Evolutionary conservation across 345 rosid species (phyloP), one percentile per base, ranked within the genome.

Genomic region (Moricandia moricandioides): DNA sequence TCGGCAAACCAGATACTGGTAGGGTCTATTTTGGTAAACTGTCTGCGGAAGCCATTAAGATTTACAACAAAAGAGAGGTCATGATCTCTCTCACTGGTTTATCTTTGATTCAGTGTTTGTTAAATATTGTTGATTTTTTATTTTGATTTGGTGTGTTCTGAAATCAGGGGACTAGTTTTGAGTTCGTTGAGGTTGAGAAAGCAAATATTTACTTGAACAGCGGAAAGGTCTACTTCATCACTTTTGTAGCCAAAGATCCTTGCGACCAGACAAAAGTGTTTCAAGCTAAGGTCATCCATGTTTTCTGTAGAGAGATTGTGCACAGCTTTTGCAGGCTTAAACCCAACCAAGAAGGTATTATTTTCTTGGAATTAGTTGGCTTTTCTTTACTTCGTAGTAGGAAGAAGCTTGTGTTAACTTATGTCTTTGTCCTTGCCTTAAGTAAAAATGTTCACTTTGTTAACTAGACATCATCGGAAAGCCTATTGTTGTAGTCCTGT

Each of bases 291-390:
- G 31, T 55, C 29, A 21, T 21, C 7, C 30, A 55, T 24, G 60
- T 55, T 4, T 55, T 3, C 30, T 55, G 60, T 55, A 55, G 60
- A 24, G 31, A 24, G 60, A 55, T 55, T 4, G 31, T 21, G 4
- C 60, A 55, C 60, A 24, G 60, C 31, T 55, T 55, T 31, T 55
- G 60, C 31, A 55, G 60, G 60, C 60, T 55, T 11, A 55, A 55
- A 55, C 60, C 60, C 13, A 27, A 27, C 24, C 60, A 24, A 55
- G 6, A 24, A 55, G 60, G 60, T 55, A 55, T 45, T 45, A 1
- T 45, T n/a, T 45, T 45, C 17, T 33, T 33, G n/a, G n/a, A n/a
- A n/a, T n/a, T n/a, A n/a, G n/a, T n/a, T n/a, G n/a, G n/a, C n/a
- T n/a, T n/a, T n/a, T 45, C 17, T 33, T 33, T 6, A 33, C 35